Base-by-base conservation (phyloP, 306 rosid genomes). In the Vigna nakashimae region DNA sequence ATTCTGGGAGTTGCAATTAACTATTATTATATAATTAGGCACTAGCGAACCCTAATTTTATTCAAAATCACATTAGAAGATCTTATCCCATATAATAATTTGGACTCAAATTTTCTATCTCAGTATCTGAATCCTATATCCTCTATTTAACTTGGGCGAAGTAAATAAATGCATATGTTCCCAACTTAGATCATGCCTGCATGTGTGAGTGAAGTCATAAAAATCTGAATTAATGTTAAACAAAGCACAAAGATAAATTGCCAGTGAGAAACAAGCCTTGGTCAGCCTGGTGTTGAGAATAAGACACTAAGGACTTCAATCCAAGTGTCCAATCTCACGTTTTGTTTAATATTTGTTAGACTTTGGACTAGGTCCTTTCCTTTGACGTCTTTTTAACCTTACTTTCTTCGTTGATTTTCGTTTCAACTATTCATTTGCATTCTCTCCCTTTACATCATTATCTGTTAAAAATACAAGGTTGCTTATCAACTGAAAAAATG, bases 171-270 rank as follows among this genome's bases (percentile, higher is more conserved):
- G 49, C 65, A 43, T n/a, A 71, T 55, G 77, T 71, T 77, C 71
- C 15, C 59, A 46, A 71, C 71, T 83, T 22, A 83, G 86, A 83
- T 73, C 72, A 38, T 82, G 76, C 80, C 60, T 59, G 73, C 83
- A 79, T 78, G 86, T 83, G 86, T 59, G 80, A 40, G 51, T 57
- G 68, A 58, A 73, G 83, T 40, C 67, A 76, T 58, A 18, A 7
- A 83, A 78, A 73, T 78, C 80, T 73, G 73, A 73, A 67, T 59
- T 50, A 58, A 34, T 11, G 45, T 57, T 56, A 66, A 80, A 73
- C 73, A 79, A 74, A 67, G 73, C 63, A 62, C 69, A 68, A 36
- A 67, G 83, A 83, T 80, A 83, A 83, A 40, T 67, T 83, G 86
- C 49, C 86, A 83, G 80, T 72, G 80, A 59, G 73, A 78, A 82